Conservation (phyloP, 208 protist species). For the Sergeia podlipaevii region DNA sequence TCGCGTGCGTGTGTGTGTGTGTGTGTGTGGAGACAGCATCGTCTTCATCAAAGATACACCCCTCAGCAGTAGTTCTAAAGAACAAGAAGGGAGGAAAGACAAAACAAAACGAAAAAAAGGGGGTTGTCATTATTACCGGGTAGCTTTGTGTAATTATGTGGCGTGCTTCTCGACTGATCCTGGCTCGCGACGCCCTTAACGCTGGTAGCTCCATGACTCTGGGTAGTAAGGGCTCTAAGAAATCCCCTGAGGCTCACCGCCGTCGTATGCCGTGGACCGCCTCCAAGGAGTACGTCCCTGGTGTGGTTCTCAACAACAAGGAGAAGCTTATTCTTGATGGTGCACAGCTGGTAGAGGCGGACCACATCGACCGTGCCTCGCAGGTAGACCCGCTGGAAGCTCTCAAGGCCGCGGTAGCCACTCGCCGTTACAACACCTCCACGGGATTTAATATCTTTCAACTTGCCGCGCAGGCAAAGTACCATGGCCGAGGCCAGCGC, state of each 20-base stretch:
- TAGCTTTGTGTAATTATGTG: slow-evolving; percentile 20
- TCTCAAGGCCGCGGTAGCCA: slow-evolving; percentile 72
- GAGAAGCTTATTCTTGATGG: slow-evolving; percentile 84
- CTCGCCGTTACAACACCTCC: slow-evolving; percentile 75
- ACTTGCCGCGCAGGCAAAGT: slow-evolving; percentile 59
- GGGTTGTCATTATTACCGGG: no score
- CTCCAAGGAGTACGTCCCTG: slow-evolving; percentile 78
- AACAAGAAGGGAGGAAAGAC: no score
- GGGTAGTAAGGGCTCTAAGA: slow-evolving; percentile 65
- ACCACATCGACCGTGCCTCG: slow-evolving; percentile 67
- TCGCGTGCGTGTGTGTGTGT: no score
- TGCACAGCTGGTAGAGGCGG: slow-evolving; percentile 67
- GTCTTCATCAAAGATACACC: no score
- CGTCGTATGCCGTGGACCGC: slow-evolving; percentile 87
- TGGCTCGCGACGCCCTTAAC: slow-evolving; percentile 68
- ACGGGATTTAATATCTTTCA: slow-evolving; percentile 88
- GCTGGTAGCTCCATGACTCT: slow-evolving; percentile 85
- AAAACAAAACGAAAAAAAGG: no score
- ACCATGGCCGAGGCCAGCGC: slow-evolving; percentile 67
- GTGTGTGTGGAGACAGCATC: no score
- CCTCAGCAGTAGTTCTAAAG: no score
- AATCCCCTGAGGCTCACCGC: slow-evolving; percentile 65
- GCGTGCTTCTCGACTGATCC: slow-evolving; percentile 14
- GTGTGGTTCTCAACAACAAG: slow-evolving; percentile 73
- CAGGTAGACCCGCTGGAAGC: slow-evolving; percentile 85